A percentile compares a stretch with the other conserved stretches of the same genome.
These are phyloP conservation scores for Volutella citrinella DNA, from an alignment of 2,329 filamentous ascomycete genomes.

Conservation along the genomic window DNA sequence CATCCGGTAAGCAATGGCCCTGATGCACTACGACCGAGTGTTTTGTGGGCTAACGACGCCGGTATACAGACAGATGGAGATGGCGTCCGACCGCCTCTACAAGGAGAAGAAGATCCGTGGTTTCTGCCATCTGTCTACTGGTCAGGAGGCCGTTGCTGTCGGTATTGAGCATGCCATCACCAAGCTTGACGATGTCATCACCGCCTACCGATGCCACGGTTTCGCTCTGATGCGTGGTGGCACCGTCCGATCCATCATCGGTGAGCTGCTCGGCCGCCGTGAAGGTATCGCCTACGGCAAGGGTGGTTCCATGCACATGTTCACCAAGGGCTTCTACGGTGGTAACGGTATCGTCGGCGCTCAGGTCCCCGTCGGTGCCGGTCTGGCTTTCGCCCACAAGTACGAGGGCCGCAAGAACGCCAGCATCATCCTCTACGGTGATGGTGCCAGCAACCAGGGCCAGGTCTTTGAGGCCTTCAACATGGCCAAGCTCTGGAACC, in stretches of 20 bases:
- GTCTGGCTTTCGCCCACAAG: constrained; percentile 94
- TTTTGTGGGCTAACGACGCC: constrained; percentile 28
- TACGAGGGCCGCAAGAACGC: constrained; percentile 86
- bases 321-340: constrained; percentile 94
- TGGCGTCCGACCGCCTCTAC: constrained; percentile 98
- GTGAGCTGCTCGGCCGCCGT: constrained; percentile 89
- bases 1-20: constrained; percentile 66
- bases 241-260: constrained; percentile 87
- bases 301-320: constrained; percentile 99
- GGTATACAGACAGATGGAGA: constrained; percentile 98
- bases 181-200: constrained; percentile 91
- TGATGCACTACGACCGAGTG: neutral
- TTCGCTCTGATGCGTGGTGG: constrained; percentile 96
- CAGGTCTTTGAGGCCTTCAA: constrained; percentile 99
- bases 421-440: constrained; percentile 89
- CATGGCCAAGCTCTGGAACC: constrained; percentile 99
- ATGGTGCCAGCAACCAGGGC: constrained; percentile 97
- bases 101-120: constrained; percentile 99
- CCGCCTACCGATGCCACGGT: constrained; percentile 97
- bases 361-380: constrained; percentile 95
- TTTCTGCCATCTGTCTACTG: constrained; percentile 98
- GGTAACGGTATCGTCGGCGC: constrained; percentile 99
- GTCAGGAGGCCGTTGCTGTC: constrained; percentile 94
- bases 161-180: constrained; percentile 96
- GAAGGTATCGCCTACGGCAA: constrained; percentile 98